Conservation (phyloP, 306 rosid genomes). For the Mimosa bimucronata region DNA sequence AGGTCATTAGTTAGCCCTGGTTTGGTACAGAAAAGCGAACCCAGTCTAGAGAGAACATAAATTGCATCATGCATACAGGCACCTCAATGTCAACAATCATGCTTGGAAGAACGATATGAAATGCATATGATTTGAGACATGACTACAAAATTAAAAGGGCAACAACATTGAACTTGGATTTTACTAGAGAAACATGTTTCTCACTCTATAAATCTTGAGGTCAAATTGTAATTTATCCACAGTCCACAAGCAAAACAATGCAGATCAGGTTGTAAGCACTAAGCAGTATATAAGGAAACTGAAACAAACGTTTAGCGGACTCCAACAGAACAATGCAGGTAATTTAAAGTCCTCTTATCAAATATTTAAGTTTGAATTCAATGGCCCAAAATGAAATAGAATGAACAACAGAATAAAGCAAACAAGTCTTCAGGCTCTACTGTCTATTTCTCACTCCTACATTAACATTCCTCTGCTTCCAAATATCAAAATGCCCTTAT, state of each 20-base stretch:
- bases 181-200: neutral
- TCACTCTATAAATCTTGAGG: neutral
- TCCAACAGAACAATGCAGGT: neutral
- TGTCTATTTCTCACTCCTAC: neutral
- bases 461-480: neutral
- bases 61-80: neutral
- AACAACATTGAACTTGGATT: neutral
- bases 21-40: neutral
- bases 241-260: neutral
- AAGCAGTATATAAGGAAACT: neutral
- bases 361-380: neutral
- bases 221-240: neutral
- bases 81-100: conserved; percentile 1
- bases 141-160: neutral
- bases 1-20: neutral
- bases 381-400: neutral
- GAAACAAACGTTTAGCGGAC: conserved; percentile 1
- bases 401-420: neutral
- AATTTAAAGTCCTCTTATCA: neutral
- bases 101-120: neutral
- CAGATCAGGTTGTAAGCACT: neutral
- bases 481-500: conserved; percentile 16
- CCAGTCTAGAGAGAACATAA: neutral
- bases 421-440: neutral
- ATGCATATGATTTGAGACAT: conserved; percentile 5